Conservation (phyloP, 2,329 filamentous ascomycete genomes). For the Fusarium chlamydosporum region DNA sequence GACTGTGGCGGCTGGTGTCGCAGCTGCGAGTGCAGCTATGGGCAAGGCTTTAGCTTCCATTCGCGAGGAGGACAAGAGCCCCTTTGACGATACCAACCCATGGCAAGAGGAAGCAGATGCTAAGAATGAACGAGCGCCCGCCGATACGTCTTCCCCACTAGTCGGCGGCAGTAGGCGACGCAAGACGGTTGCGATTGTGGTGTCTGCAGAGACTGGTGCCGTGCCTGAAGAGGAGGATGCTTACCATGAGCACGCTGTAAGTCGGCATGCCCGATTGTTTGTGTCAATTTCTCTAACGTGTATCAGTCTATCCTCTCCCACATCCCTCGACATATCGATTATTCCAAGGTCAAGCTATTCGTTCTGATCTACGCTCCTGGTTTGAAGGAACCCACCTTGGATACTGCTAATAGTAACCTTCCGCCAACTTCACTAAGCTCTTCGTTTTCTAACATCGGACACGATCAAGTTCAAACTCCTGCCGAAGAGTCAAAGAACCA, state of each 20-base stretch:
- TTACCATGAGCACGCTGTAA: constrained; percentile 85
- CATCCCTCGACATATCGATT: constrained; percentile 83
- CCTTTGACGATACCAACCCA: constrained; percentile 86
- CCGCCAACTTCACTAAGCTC: constrained; percentile 78
- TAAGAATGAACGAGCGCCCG: constrained; percentile 63
- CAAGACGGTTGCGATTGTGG: constrained; percentile 88
- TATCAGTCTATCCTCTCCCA: constrained; percentile 88
- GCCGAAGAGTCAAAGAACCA: constrained; percentile 74
- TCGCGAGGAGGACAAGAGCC: constrained; percentile 81
- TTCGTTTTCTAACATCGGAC: constrained; percentile 89
- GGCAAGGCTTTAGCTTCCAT: constrained; percentile 87
- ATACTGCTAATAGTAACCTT: constrained; percentile 66
- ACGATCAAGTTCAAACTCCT: constrained; percentile 77
- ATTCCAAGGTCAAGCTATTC: constrained; percentile 81
- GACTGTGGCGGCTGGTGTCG: constrained; percentile 83
- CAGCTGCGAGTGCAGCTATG: constrained; percentile 85
- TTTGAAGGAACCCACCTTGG: constrained; percentile 75
- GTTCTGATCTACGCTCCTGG: constrained; percentile 90
- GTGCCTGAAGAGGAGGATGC: constrained; percentile 71
- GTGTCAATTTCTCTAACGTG: constrained; percentile 34
- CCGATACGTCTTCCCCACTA: constrained; percentile 51
- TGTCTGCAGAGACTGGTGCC: constrained; percentile 80
- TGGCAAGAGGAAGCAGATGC: constrained; percentile 93
- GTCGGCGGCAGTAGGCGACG: constrained; percentile 65
- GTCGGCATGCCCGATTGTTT: constrained; percentile 54